Evolutionary conservation across 1,284 basidiomycete species (phyloP).

Genomic region (Ceratobasidium sp.): DNA sequence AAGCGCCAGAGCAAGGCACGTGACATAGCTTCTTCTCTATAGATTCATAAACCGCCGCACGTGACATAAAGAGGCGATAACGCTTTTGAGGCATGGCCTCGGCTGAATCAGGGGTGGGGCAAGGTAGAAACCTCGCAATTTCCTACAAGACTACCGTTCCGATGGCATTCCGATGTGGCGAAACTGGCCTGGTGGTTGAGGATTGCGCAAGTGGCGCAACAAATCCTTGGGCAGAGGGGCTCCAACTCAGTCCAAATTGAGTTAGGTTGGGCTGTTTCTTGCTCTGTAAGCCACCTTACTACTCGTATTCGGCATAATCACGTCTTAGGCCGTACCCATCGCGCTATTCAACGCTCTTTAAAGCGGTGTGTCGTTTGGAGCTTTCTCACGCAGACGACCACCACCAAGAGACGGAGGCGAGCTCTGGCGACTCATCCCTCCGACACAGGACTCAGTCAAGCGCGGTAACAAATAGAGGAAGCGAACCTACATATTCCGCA

Average conservation of each 20-base stretch:
- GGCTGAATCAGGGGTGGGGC: no score
- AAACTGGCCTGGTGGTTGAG: no score
- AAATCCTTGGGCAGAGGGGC: no score
- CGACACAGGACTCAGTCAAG: slow-evolving; percentile 3
- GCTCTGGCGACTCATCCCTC: not conserved
- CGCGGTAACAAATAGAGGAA: slow-evolving; percentile 30
- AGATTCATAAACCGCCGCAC: no score
- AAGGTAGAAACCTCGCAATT: no score
- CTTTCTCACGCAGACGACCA: slow-evolving; percentile 13
- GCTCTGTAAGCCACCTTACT: slow-evolving; percentile 14
- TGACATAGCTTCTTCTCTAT: not conserved
- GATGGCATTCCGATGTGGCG: no score
- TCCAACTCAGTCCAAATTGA: no score
- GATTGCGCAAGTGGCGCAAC: no score
- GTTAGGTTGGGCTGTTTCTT: no score
- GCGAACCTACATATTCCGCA: not conserved
- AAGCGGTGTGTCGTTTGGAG: slow-evolving; percentile 12
- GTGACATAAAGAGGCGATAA: no score
- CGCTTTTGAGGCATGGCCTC: no score
- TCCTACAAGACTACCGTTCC: no score
- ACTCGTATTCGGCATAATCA: slow-evolving; percentile 21
- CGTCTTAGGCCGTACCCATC: not conserved
- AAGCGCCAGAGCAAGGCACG: slow-evolving; percentile 7
- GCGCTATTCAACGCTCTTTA: slow-evolving; percentile 11
- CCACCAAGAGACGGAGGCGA: slow-evolving; percentile 1